Conservation (phyloP, 257 asterid species). For the Eucommia ulmoides region DNA sequence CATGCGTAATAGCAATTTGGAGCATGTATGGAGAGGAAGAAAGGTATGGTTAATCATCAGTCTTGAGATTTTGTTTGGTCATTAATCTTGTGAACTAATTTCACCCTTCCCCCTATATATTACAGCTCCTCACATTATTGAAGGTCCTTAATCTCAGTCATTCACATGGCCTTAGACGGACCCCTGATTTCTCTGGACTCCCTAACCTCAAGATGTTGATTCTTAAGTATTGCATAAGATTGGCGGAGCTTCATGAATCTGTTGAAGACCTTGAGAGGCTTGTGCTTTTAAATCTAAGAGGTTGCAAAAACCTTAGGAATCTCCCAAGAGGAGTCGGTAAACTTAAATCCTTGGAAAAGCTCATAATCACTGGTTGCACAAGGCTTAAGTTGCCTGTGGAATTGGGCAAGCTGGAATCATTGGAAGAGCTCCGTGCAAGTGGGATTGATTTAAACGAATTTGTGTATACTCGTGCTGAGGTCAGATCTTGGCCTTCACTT, state of each 20-base stretch:
- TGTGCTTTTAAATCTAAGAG: constrained; percentile 8
- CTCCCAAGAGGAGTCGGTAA: constrained; percentile 7
- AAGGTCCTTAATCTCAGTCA: constrained; percentile 4
- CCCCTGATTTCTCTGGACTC: constrained; percentile 2
- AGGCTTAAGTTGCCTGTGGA: constrained; percentile 4
- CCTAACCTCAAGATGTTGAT: constrained; percentile 8
- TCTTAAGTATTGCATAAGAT: constrained; percentile 12
- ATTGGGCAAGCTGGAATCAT: constrained; percentile 8
- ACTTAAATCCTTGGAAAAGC: constrained; percentile 8
- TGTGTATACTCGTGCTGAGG: neutral
- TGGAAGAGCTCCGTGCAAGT: constrained; percentile 8
- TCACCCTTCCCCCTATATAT: neutral
- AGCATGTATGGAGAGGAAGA: constrained; percentile 11
- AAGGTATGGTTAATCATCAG: constrained; percentile 6
- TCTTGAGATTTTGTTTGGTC: neutral
- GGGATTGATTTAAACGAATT: neutral
- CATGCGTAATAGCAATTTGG: constrained; percentile 11
- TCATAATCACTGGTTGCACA: constrained; percentile 9
- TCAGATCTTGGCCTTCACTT: constrained; percentile 1
- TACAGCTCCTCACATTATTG: constrained; percentile 6
- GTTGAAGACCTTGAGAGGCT: constrained; percentile 4
- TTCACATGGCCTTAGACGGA: neutral
- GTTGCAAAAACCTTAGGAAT: constrained; percentile 7
- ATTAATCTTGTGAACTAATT: neutral
- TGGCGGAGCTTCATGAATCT: constrained; percentile 14